Conservation (phyloP, 306 rosid species). For the Rosa multiflora region DNA sequence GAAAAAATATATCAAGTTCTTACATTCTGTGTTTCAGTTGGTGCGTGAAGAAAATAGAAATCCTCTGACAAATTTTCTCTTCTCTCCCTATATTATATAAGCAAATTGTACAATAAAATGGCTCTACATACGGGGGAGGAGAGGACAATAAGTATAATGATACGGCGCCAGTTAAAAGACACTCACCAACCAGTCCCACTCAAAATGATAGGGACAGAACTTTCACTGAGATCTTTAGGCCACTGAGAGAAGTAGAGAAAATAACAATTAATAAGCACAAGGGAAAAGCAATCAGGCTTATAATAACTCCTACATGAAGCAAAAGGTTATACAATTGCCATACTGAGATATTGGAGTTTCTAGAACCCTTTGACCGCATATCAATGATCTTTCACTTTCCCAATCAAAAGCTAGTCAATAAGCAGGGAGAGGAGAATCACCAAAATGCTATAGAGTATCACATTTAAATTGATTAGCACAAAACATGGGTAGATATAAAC, state of each 20-base stretch:
- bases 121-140: slow-evolving; percentile 56
- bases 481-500: background rate
- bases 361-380: slow-evolving; percentile 92
- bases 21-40: slow-evolving; percentile 80
- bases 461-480: slow-evolving; percentile 6
- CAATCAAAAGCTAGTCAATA: slow-evolving; percentile 98
- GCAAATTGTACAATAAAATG: slow-evolving; percentile 96
- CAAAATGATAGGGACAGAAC: slow-evolving; percentile 85
- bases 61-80: slow-evolving; percentile 97
- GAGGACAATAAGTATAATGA: slow-evolving; percentile 26
- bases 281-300: slow-evolving; percentile 18
- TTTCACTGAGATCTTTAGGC: slow-evolving; percentile 93
- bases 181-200: slow-evolving; percentile 83
- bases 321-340: slow-evolving; percentile 20
- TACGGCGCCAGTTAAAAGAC: slow-evolving; percentile 20
- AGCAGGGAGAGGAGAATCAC: slow-evolving; percentile 91
- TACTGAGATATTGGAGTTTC: slow-evolving; percentile 94
- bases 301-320: slow-evolving; percentile 15
- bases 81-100: slow-evolving; percentile 93
- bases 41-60: slow-evolving; percentile 68
- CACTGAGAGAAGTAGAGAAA: slow-evolving; percentile 52
- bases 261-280: slow-evolving; percentile 21
- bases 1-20: slow-evolving; percentile 27
- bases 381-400: slow-evolving; percentile 96
- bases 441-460: slow-evolving; percentile 57